Conservation (phyloP, 768 basidiomycete species). For the Boletus rex-veris region DNA sequence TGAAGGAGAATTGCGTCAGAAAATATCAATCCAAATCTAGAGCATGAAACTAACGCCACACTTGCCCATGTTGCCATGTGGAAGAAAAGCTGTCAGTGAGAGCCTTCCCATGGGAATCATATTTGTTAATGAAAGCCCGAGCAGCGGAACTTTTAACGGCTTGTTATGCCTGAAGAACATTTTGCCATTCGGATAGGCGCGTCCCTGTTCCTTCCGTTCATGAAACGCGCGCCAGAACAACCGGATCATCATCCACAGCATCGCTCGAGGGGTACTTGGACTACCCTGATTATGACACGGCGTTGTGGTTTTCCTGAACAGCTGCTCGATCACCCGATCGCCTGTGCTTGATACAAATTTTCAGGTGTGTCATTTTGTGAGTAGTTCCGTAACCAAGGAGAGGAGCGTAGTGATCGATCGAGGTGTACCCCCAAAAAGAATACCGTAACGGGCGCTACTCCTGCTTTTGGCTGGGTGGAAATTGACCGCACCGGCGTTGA, state of each 20-base stretch:
- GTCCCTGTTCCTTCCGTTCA: not conserved
- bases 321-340: too few relatives aligned
- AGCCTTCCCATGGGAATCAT: not conserved
- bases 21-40: constrained; percentile 1
- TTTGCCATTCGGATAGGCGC: not conserved
- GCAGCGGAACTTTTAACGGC: not conserved
- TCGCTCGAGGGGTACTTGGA: not conserved
- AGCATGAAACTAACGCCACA: constrained; percentile 1
- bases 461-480: too few relatives aligned
- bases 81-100: constrained; percentile 5
- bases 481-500: too few relatives aligned
- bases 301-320: not conserved
- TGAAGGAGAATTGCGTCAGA: constrained; percentile 3
- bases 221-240: not conserved
- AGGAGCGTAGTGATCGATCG: too few relatives aligned
- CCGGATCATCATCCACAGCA: not conserved
- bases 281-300: not conserved
- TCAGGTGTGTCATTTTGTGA: too few relatives aligned
- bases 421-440: too few relatives aligned
- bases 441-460: too few relatives aligned
- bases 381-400: too few relatives aligned
- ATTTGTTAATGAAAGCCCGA: not conserved
- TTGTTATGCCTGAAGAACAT: not conserved
- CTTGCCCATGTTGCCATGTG: not conserved
- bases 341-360: too few relatives aligned